Base-by-base conservation (phyloP, 805 yeast species). In the Metschnikowia orientalis region DNA sequence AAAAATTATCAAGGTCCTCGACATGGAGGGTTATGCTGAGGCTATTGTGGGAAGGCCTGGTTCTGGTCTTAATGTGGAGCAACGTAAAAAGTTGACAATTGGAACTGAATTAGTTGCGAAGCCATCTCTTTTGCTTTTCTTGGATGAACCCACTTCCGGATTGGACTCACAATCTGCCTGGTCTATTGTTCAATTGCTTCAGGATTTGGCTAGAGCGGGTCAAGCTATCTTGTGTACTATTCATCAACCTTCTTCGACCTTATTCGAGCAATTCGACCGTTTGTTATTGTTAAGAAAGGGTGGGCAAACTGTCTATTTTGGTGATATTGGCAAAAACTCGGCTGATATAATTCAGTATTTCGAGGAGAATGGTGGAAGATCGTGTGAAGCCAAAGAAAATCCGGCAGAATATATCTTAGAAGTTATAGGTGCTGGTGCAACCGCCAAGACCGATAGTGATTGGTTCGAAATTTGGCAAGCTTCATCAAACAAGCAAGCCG, bases 201-300 rank as follows among this genome's bases (percentile, higher is more conserved):
- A 64, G 46, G 62, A 61, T 31, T 61, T 67, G 49, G 79, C 72
- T 5, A 63, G 63, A 26, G 68, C 74, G 25, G 77, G 77, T 13
- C 77, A 72, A 48, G 73, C 77, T n/a, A 68, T 76, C 42, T 57
- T 76, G 36, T 75, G 80, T 59, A 74, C 81, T 36, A 70, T 70
- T 32, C 75, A 70, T 51, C 73, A 69, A 51, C 74, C 74, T 18
- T 73, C 78, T 6, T 59, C 69, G 9, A 55, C 58, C 1, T 53
- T 71, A 15, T 75, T 63, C 37, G 63, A 54, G 22, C 42, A 50
- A 28, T 59, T 86, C 53, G 95, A 86, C 53, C 72, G 88, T 48
- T 66, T 85, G 45, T 63, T 83, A 42, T 77, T 83, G 51, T 37
- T 42, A 30, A 28, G 28, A 17, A 45, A 42, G 18, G 48, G 48